Base-by-base conservation (phyloP, 192 early-diverging fungal species). In the Linnemannia hyalina region DNA sequence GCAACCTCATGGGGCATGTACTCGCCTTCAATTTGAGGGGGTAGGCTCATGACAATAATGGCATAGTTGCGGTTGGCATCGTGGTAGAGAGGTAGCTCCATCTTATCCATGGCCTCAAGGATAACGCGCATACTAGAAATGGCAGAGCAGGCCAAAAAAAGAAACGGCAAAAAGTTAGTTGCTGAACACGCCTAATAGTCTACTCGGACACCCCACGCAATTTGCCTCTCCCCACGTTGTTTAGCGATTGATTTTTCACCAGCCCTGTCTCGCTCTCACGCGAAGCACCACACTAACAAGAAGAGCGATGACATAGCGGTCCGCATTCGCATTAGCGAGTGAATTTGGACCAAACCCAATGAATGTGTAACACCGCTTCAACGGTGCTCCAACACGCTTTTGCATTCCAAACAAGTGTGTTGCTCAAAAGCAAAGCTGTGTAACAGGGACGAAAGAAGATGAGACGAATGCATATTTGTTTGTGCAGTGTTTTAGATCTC, bases 31-130 rank as follows among this genome's bases (percentile, higher is more conserved):
- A 99, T 97, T 86, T 97, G 97, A 57, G 91, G 90, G 9, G 96
- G 97, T 76, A 96, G 91, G 74, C 94, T 93, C 91, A 97, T 81
- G 71, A 99, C 94, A 35, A 97, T 91, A 46, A 91, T 89, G 22
- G 92, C 88, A 80, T 97, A 92, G 44, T 89, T 85, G 74, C 95
- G 92, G 90, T 95, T 97, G 41, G 92, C 92, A 11, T 92, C 89
- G 73, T 92, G 91, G 60, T 91, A 88, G 42, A 98, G 89, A 73
- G 91, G 81, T 78, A 99, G 94, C 68, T 92, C 93, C 92, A 98
- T 94, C 46, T 87, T 93, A 36, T 92, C 93, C 98, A 99, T 99
- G 36, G 97, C 98, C 81, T 98, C 97, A 41, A 99, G 89, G 80
- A 98, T 96, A 70, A 97, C 97, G 69, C 96, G 94, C 97, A 98